These are phyloP conservation scores for Exophiala lecanii-corni DNA, from an alignment of 2,329 filamentous ascomycete species.

Conservation along the genomic window DNA sequence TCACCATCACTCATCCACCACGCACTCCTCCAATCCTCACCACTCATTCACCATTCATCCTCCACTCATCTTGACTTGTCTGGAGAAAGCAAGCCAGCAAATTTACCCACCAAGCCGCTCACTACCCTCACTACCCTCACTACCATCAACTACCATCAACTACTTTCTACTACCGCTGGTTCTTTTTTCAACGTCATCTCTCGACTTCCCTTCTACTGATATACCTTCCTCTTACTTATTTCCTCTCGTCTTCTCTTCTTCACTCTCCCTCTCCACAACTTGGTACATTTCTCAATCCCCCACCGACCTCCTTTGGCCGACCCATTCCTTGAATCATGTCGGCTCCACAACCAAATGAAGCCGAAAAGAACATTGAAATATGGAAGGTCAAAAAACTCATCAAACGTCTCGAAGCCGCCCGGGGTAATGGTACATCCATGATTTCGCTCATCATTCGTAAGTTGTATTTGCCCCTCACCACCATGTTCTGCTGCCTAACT, in stretches of 20 bases:
- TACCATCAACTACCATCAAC: not conserved
- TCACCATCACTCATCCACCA: not conserved
- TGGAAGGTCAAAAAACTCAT: conserved; percentile 99
- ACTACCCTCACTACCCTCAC: not conserved
- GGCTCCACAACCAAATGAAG: conserved; percentile 80
- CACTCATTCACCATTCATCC: too few relatives aligned
- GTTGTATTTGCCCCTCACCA: conserved; percentile 29
- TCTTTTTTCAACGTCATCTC: conserved; percentile 15
- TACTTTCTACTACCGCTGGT: conserved; percentile 6
- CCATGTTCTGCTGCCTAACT: conserved; percentile 24
- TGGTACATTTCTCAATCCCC: conserved; percentile 1
- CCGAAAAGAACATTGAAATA: conserved; percentile 92
- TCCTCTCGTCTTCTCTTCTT: conserved; percentile 3
- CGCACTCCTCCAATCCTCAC: too few relatives aligned
- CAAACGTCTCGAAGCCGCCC: conserved; percentile 93
- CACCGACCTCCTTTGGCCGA: conserved; percentile 19
- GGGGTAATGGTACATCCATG: conserved; percentile 99
- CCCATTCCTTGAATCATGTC: conserved; percentile 60
- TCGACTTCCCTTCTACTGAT: conserved; percentile 5
- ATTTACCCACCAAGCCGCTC: not conserved
- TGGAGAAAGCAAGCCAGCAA: too few relatives aligned
- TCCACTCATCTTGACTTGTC: too few relatives aligned
- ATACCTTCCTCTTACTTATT: too few relatives aligned
- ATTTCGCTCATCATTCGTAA: conserved; percentile 97
- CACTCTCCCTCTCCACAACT: conserved; percentile 8